phyloP scores from a whole-genome alignment of 495 filamentous ascomycete species.

The Elasticomyces elasticus region DNA sequence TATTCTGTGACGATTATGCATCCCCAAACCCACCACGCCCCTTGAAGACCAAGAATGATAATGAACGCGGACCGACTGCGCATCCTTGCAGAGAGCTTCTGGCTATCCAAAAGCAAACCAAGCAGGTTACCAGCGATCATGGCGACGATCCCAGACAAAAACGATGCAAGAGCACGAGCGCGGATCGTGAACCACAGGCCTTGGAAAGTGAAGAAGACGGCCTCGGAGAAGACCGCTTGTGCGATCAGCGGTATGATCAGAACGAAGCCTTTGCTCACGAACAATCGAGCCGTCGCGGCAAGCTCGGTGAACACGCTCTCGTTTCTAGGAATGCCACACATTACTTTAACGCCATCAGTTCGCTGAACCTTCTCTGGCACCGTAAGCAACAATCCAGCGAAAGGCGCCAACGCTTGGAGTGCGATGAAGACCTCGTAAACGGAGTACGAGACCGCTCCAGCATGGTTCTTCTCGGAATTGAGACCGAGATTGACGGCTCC shows the following conservation, averaged over 20 bases:
- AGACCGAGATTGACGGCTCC: constrained; percentile 41
- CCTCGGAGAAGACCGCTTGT: constrained; percentile 51
- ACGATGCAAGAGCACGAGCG: constrained; percentile 43
- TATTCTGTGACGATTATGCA: no score
- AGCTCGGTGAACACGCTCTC: constrained; percentile 43
- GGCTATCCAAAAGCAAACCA: constrained; percentile 46
- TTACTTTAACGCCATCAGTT: background rate
- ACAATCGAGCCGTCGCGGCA: constrained; percentile 40
- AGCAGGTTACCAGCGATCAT: constrained; percentile 48
- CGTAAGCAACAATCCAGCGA: background rate
- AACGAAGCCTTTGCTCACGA: constrained; percentile 44
- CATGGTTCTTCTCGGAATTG: constrained; percentile 42
- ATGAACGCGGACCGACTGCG: constrained; percentile 38
- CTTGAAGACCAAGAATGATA: constrained; percentile 43
- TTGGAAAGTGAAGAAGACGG: constrained; percentile 54
- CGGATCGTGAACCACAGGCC: constrained; percentile 53
- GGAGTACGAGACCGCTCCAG: constrained; percentile 52
- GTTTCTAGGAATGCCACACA: constrained; percentile 33
- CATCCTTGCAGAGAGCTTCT: constrained; percentile 38
- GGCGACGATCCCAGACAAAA: constrained; percentile 46
- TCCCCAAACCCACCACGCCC: constrained; percentile 55
- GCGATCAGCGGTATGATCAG: constrained; percentile 51
- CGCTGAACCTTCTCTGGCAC: background rate
- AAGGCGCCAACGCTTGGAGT: constrained; percentile 39
- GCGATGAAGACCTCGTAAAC: constrained; percentile 54